These are phyloP conservation scores for Neocucurbitaria cava DNA, from an alignment of 2,329 filamentous ascomycete species.

Conservation along the genomic window DNA sequence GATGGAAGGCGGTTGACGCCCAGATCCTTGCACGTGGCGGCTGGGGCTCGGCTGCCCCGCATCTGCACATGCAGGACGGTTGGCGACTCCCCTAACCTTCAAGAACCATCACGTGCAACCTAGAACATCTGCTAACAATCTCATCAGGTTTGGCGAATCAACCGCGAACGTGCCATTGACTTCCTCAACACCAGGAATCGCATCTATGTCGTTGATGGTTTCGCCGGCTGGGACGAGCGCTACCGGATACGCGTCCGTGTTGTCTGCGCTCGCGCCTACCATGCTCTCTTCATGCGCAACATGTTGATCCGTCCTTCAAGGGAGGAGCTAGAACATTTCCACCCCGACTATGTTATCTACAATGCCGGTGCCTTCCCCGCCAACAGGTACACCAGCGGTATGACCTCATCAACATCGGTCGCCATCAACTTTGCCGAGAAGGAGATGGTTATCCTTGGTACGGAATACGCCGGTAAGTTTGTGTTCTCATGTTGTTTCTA, in stretches of 20 bases:
- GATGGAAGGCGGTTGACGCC: constrained; percentile 29
- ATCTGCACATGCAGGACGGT: constrained; percentile 34
- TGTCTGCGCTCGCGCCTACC: constrained; percentile 98
- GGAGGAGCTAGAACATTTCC: constrained; percentile 95
- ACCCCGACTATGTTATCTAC: constrained; percentile 99
- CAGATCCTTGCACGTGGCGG: constrained; percentile 38
- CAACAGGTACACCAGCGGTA: constrained; percentile 96
- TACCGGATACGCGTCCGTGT: constrained; percentile 98
- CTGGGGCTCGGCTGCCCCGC: constrained; percentile 45
- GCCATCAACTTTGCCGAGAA: constrained; percentile 99
- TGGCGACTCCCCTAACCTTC: constrained; percentile 7
- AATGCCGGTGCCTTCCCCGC: constrained; percentile 98
- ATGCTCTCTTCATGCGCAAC: constrained; percentile 99
- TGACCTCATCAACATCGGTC: constrained; percentile 98
- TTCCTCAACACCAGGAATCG: constrained; percentile 99
- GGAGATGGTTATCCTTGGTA: constrained; percentile 99
- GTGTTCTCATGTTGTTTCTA: constrained; percentile 2
- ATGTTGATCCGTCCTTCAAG: constrained; percentile 96
- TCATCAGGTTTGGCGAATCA: constrained; percentile 95
- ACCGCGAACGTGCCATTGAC: constrained; percentile 97
- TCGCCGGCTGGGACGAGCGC: constrained; percentile 97
- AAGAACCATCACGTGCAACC: constrained; percentile 35
- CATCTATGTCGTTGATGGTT: constrained; percentile 98
- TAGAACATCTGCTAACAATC: constrained; percentile 9
- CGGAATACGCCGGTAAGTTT: constrained; percentile 82